phyloP scores from a whole-genome alignment of 176 grass and related monocot species.

The Urochloa ruziziensis region DNA sequence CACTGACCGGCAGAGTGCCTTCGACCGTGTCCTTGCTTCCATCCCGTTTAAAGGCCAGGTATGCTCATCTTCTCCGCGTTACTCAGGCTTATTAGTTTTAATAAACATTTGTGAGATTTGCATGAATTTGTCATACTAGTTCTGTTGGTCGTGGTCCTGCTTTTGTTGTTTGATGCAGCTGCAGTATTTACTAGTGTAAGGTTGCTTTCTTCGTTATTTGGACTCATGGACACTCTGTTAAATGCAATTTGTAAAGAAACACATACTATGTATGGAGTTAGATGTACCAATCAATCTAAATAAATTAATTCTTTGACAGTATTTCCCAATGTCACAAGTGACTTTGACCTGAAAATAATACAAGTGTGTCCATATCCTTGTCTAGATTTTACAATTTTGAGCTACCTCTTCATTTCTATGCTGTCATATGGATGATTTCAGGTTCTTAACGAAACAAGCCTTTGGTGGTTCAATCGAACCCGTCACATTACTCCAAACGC shows the following conservation, averaged over 20 bases:
- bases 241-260: background rate
- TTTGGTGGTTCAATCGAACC: conserved; percentile 92
- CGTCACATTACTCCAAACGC: conserved; percentile 91
- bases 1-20: conserved; percentile 91
- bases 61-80: background rate
- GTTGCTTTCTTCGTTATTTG: background rate
- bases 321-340: background rate
- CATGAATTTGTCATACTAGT: background rate
- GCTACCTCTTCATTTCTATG: background rate
- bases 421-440: conserved; percentile 31
- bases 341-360: background rate
- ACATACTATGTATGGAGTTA: background rate
- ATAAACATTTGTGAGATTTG: background rate
- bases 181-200: background rate
- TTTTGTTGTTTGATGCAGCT: background rate
- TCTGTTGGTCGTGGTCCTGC: background rate
- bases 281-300: background rate
- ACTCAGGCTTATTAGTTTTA: background rate
- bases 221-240: background rate
- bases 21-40: conserved; percentile 88
- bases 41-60: conserved; percentile 99
- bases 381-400: background rate
- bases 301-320: background rate
- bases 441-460: conserved; percentile 94
- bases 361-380: background rate